Percentiles rank a stretch among this genome's conserved stretches.
Evolutionary conservation across 208 protist species (phyloP).

Genomic region (Acanthamoeba lenticulata): DNA sequence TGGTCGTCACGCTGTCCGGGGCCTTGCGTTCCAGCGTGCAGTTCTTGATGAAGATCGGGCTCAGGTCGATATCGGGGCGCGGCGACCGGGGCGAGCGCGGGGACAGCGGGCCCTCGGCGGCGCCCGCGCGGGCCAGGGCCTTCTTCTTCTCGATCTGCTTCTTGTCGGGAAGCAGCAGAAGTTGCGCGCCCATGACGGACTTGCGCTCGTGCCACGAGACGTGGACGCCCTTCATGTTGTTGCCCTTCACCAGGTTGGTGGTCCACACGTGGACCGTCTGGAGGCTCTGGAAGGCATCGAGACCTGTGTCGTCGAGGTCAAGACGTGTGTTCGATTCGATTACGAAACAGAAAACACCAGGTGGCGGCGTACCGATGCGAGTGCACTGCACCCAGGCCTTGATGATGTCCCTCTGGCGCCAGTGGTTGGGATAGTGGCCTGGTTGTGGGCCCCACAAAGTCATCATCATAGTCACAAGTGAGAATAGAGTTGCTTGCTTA

Average conservation of each 20-base stretch:
- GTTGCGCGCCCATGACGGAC: slow-evolving; percentile 40
- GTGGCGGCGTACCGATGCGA: not conserved
- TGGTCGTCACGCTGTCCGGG: not conserved
- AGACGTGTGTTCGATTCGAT: not conserved
- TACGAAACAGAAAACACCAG: not conserved
- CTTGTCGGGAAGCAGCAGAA: not conserved
- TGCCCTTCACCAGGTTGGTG: slow-evolving; percentile 55
- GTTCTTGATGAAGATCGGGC: slow-evolving; percentile 21
- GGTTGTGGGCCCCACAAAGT: too few relatives aligned
- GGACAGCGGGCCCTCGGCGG: not conserved
- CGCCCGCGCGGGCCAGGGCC: not conserved
- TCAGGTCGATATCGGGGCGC: not conserved
- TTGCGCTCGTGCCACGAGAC: slow-evolving; percentile 64
- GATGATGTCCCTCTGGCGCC: slow-evolving; percentile 49
- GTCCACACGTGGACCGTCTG: slow-evolving; percentile 58
- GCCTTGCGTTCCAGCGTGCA: slow-evolving; percentile 5
- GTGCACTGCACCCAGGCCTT: slow-evolving; percentile 69
- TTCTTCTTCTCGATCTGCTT: slow-evolving; percentile 62
- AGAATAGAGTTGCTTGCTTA: too few relatives aligned
- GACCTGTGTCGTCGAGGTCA: not conserved
- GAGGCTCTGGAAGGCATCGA: slow-evolving; percentile 62
- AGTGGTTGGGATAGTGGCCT: slow-evolving; percentile 67
- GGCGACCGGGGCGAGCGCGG: not conserved
- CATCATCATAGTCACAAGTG: too few relatives aligned
- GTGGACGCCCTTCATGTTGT: slow-evolving; percentile 52